phyloP scores from a whole-genome alignment of 202 grass and related monocot genomes.

The Panicum virgatum region DNA sequence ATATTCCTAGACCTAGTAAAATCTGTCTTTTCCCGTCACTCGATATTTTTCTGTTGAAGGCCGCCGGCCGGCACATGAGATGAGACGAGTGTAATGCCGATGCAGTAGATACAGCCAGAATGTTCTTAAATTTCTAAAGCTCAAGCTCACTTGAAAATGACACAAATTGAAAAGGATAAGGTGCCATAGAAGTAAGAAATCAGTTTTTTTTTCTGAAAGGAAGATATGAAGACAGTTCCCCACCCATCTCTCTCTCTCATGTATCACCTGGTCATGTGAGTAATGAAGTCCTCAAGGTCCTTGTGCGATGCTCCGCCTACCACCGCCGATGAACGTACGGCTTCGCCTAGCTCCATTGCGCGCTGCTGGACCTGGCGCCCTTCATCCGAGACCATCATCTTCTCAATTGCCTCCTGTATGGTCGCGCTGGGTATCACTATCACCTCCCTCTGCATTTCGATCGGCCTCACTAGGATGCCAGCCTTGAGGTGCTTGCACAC shows the following conservation, averaged over 20 bases:
- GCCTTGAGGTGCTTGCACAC: conserved; percentile 50
- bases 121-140: not conserved
- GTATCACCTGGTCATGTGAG: conserved; percentile 11
- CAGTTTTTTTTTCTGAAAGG: too few species aligned
- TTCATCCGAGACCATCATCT: not conserved
- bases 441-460: not conserved
- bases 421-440: not conserved
- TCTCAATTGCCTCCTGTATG: not conserved
- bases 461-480: conserved; percentile 42
- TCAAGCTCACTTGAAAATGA: not conserved
- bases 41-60: too few species aligned
- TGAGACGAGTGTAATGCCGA: too few species aligned
- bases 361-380: not conserved
- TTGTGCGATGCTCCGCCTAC: not conserved
- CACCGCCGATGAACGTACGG: not conserved
- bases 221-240: not conserved
- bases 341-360: not conserved
- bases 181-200: not conserved
- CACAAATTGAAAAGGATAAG: not conserved
- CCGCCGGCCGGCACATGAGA: too few species aligned
- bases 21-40: too few species aligned
- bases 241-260: not conserved
- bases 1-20: too few species aligned
- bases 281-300: not conserved
- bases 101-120: too few species aligned